These are phyloP conservation scores for Parastagonospora avenae DNA, from an alignment of 2,329 filamentous ascomycete species.

Conservation along the genomic window DNA sequence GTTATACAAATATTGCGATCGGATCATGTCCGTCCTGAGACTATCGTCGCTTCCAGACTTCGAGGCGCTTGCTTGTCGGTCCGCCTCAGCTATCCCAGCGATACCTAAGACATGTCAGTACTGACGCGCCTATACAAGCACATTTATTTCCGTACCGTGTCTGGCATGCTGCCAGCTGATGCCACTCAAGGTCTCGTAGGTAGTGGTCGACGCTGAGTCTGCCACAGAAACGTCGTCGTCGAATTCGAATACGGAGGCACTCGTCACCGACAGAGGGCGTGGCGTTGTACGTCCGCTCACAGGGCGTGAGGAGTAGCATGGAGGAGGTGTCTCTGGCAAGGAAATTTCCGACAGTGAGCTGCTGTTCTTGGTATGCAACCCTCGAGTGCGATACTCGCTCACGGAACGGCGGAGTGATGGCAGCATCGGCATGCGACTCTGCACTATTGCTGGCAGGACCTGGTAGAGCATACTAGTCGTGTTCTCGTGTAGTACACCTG, in stretches of 20 bases:
- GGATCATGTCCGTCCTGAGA: slow-evolving; percentile 54
- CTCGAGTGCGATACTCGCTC: slow-evolving; percentile 29
- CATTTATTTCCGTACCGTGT: slow-evolving; percentile 47
- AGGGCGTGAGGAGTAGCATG: slow-evolving; percentile 37
- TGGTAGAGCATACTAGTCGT: slow-evolving; percentile 57
- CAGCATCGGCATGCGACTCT: slow-evolving; percentile 58
- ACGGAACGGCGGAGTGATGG: slow-evolving; percentile 53
- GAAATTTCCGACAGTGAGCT: slow-evolving; percentile 21
- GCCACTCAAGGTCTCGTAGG: slow-evolving; percentile 43
- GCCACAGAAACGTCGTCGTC: slow-evolving; percentile 33
- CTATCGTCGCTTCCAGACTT: slow-evolving; percentile 34
- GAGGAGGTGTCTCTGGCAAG: slow-evolving; percentile 45
- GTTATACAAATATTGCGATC: slow-evolving; percentile 68
- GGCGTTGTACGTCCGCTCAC: slow-evolving; percentile 28
- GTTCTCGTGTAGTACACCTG: slow-evolving; percentile 12
- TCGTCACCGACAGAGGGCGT: slow-evolving; percentile 18
- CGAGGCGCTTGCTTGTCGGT: slow-evolving; percentile 51
- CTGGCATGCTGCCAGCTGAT: slow-evolving; percentile 60
- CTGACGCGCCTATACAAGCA: neutral
- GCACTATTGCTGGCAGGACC: slow-evolving; percentile 60
- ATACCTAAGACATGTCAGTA: slow-evolving; percentile 45
- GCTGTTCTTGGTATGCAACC: slow-evolving; percentile 17
- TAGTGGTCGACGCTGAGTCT: slow-evolving; percentile 19
- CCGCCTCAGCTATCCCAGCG: slow-evolving; percentile 53
- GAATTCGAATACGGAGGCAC: slow-evolving; percentile 28